Conservation (phyloP, 371 early-diverging fungal species). For the Rhizomucor miehei region DNA sequence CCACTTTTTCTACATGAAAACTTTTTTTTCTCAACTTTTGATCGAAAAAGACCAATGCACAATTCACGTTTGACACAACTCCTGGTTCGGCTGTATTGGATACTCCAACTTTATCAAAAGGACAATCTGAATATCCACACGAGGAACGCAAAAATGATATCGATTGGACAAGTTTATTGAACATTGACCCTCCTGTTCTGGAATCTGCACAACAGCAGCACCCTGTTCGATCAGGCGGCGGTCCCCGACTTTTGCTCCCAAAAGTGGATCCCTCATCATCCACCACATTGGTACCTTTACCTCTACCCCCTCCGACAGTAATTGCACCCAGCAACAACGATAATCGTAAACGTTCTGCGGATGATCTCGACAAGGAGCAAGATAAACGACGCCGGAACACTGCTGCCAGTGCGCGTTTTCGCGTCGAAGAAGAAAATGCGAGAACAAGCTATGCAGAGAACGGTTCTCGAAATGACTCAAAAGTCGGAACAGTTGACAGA, state of each 20-base stretch:
- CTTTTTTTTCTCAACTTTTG: background rate
- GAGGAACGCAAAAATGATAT: too few species aligned
- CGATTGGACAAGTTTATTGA: too few species aligned
- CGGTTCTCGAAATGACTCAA: constrained; percentile 79
- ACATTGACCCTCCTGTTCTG: too few species aligned
- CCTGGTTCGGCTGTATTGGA: constrained; percentile 26
- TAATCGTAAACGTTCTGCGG: background rate
- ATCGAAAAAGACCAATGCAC: constrained; percentile 63
- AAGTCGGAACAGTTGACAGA: constrained; percentile 71
- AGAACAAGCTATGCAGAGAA: constrained; percentile 82
- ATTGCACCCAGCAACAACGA: constrained; percentile 4
- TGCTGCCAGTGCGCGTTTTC: constrained; percentile 92
- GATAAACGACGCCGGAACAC: constrained; percentile 95
- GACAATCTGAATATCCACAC: too few species aligned
- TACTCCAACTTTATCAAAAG: too few species aligned
- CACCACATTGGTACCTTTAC: constrained; percentile 34
- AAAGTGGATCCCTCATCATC: constrained; percentile 33
- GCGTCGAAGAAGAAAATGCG: constrained; percentile 89
- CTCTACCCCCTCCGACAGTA: constrained; percentile 29
- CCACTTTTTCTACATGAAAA: background rate
- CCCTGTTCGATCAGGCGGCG: too few species aligned
- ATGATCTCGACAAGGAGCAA: constrained; percentile 48
- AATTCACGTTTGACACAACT: constrained; percentile 62
- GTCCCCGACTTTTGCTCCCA: background rate
- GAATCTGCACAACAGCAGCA: too few species aligned